Evolutionary conservation across 1,139 yeast species (phyloP).

Genomic region (Nakaseomyces delphensis): DNA sequence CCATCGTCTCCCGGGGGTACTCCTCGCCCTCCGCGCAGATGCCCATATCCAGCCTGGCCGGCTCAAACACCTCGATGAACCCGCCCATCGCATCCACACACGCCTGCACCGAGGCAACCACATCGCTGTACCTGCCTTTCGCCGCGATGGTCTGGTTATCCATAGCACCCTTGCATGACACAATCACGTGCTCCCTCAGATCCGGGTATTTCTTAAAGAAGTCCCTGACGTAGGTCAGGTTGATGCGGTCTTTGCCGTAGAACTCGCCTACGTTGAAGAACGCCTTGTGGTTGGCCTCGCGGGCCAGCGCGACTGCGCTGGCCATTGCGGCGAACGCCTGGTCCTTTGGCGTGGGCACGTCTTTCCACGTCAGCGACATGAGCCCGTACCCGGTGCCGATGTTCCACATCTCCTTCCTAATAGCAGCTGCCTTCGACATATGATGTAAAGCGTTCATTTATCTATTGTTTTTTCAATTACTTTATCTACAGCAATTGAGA

Average conservation of each 20-base stretch:
- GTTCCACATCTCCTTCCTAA: slow-evolving; percentile 16
- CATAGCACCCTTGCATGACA: slow-evolving; percentile 63
- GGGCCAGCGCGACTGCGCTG: slow-evolving; percentile 36
- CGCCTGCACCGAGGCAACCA: slow-evolving; percentile 45
- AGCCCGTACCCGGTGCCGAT: slow-evolving; percentile 31
- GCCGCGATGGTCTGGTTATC: slow-evolving; percentile 36
- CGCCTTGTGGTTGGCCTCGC: slow-evolving; percentile 41
- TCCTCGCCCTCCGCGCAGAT: slow-evolving; percentile 21
- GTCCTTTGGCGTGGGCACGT: slow-evolving; percentile 37
- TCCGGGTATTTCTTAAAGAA: slow-evolving; percentile 53
- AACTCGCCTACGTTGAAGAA: slow-evolving; percentile 73
- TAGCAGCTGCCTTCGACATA: slow-evolving; percentile 17
- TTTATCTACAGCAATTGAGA: not conserved
- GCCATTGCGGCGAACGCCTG: slow-evolving; percentile 37
- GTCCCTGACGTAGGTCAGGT: slow-evolving; percentile 45
- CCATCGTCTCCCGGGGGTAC: slow-evolving; percentile 37
- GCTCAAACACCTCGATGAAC: slow-evolving; percentile 52
- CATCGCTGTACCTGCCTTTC: slow-evolving; percentile 41
- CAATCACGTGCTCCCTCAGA: slow-evolving; percentile 41
- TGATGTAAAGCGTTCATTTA: too few species aligned
- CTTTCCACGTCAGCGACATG: slow-evolving; percentile 45
- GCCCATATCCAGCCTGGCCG: slow-evolving; percentile 58
- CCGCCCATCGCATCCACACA: slow-evolving; percentile 40
- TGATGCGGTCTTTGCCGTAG: slow-evolving; percentile 51
- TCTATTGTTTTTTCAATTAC: not conserved